Base-by-base conservation (phyloP, 805 yeast species). In the Candida xiaguanensis region DNA sequence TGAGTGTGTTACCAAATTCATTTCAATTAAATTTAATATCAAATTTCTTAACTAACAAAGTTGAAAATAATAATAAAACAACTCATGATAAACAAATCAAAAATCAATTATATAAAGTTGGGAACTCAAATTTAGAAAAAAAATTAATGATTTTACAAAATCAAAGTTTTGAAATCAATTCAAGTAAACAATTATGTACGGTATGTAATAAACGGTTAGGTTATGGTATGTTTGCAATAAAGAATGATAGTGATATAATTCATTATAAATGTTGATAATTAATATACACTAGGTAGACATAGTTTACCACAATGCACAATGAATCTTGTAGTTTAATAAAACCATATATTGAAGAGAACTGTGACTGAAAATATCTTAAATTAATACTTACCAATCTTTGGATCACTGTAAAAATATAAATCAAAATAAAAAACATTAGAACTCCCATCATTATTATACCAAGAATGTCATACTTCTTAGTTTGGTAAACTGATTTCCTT, bases 241-340 rank as follows among this genome's bases (percentile, higher is more conserved):
- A 67, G 25, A 74, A 75, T 0, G 63, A 69, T 32, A 63, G 60
- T 19, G 53, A 58, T 3, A 67, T 76, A 4, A 72, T 77, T 3
- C 87, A 81, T 52, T 82, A 76, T 49, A 80, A 80, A 2, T 80
- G 87, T 62, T n/a, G n/a, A n/a, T n/a, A n/a, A n/a, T n/a, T n/a
- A n/a, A n/a, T n/a, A n/a, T n/a, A n/a, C n/a, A n/a, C n/a, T n/a
- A n/a, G n/a, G n/a, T n/a, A n/a, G n/a, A n/a, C n/a, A n/a, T n/a
- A n/a, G n/a, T n/a, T n/a, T n/a, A n/a, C n/a, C n/a, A n/a, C n/a
- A n/a, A n/a, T n/a, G n/a, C n/a, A n/a, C n/a, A n/a, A n/a, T n/a
- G n/a, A n/a, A n/a, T n/a, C n/a, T n/a, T n/a, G n/a, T n/a, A n/a
- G n/a, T n/a, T n/a, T n/a, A n/a, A n/a, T n/a, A n/a, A n/a, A n/a